Percentiles rank a stretch among this genome's conserved stretches.
phyloP scores from a whole-genome alignment of 805 yeast genomes.

The Saccharomycopsis capsularis region DNA sequence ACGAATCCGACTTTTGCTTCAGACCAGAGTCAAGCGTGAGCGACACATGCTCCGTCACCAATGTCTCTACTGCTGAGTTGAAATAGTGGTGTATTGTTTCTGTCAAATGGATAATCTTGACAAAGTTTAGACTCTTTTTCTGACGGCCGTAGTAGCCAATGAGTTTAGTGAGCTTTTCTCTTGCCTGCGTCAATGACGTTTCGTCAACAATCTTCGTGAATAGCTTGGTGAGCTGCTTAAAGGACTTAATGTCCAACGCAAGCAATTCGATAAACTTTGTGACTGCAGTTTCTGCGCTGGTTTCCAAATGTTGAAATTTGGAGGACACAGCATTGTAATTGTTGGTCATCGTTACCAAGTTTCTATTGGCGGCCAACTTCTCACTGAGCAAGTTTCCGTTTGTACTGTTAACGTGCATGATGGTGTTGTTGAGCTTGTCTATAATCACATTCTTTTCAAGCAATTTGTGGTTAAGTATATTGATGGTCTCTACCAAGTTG shows the following conservation, averaged over 20 bases:
- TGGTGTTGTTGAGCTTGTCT: conserved; percentile 3
- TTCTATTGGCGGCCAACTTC: conserved; percentile 1
- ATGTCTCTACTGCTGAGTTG: conserved; percentile 7
- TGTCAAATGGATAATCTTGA: conserved; percentile 13
- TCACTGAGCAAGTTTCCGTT: conserved; percentile 2
- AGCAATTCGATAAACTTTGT: conserved; percentile 6
- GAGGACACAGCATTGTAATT: background rate
- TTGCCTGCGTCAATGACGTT: conserved; percentile 7
- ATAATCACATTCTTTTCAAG: conserved; percentile 11
- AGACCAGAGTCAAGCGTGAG: conserved; percentile 5
- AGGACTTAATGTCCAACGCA: conserved; percentile 8
- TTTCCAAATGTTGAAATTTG: background rate
- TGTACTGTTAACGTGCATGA: background rate
- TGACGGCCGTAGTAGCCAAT: background rate
- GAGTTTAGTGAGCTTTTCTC: conserved; percentile 8
- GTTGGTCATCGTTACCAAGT: background rate
- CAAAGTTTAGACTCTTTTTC: conserved; percentile 6
- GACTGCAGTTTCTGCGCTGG: background rate
- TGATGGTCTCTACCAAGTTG: conserved; percentile 13
- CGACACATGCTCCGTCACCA: conserved; percentile 4
- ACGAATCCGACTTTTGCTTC: conserved; percentile 8
- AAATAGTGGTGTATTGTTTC: conserved; percentile 15
- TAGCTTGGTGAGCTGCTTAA: background rate
- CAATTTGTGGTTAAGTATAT: conserved; percentile 2
- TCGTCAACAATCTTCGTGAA: conserved; percentile 9